Percentiles rank a stretch among this genome's conserved stretches.
Evolutionary conservation across 495 filamentous ascomycete genomes (phyloP).

Genomic region (Podospora fimiseda): DNA sequence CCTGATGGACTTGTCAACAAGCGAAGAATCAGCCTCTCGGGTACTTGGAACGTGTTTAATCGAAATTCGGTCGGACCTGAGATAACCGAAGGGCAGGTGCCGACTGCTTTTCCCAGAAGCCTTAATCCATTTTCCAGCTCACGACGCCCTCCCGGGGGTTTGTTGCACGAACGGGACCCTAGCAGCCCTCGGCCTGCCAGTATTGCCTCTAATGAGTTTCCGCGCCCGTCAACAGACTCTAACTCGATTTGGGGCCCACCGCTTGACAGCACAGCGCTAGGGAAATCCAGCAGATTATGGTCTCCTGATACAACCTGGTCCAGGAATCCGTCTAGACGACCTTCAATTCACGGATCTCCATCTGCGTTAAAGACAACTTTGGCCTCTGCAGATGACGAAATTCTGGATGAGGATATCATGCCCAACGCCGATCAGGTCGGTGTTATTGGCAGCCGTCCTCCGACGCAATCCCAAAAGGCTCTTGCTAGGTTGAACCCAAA

Average conservation of each 20-base stretch:
- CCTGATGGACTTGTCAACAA: constrained; percentile 33
- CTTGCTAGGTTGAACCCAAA: constrained; percentile 42
- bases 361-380: constrained; percentile 44
- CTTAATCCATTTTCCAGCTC: constrained; percentile 63
- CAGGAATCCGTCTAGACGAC: constrained; percentile 40
- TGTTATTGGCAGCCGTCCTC: constrained; percentile 45
- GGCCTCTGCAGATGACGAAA: constrained; percentile 45
- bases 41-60: constrained; percentile 51
- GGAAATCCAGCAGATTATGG: constrained; percentile 38
- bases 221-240: constrained; percentile 74
- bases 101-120: constrained; percentile 35
- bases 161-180: constrained; percentile 59
- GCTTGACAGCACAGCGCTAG: constrained; percentile 15
- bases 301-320: constrained; percentile 38
- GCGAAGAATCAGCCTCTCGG: constrained; percentile 46
- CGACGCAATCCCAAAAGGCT: constrained; percentile 41
- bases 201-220: constrained; percentile 72
- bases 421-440: constrained; percentile 42
- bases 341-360: constrained; percentile 44
- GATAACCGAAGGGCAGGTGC: constrained; percentile 25
- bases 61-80: constrained; percentile 44
- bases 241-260: constrained; percentile 44
- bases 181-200: constrained; percentile 71
- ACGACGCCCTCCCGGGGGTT: constrained; percentile 60
- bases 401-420: constrained; percentile 40